phyloP scores from a whole-genome alignment of 148 eudicot genomes.

The Spergularia marina region DNA sequence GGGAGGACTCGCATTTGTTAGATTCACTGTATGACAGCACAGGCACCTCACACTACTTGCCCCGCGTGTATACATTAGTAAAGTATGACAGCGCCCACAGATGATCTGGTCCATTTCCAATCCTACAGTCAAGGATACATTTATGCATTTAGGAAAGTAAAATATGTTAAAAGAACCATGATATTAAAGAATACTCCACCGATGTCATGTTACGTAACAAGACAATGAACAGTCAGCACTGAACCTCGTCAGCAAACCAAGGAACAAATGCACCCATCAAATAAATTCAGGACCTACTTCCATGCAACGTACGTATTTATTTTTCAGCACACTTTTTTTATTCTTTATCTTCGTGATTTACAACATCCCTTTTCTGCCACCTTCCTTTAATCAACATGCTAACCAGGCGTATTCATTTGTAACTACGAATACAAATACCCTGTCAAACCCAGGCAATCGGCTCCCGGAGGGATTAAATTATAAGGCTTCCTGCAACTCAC shows the following conservation, averaged over 20 bases:
- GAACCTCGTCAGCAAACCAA: neutral
- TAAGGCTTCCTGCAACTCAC: too few relatives aligned
- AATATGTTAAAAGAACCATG: neutral
- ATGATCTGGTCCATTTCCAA: slow-evolving; percentile 64
- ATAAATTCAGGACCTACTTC: neutral
- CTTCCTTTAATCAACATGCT: too few relatives aligned
- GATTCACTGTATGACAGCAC: slow-evolving; percentile 71
- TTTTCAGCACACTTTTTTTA: too few relatives aligned
- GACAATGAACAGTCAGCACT: neutral
- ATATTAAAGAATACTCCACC: neutral
- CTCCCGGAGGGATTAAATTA: too few relatives aligned
- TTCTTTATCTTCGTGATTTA: too few relatives aligned
- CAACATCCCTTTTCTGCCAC: too few relatives aligned
- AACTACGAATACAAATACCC: too few relatives aligned
- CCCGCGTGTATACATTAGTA: slow-evolving; percentile 72
- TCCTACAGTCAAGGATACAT: slow-evolving; percentile 32
- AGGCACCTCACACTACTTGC: slow-evolving; percentile 82
- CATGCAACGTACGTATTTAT: too few relatives aligned
- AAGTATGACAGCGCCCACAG: slow-evolving; percentile 73
- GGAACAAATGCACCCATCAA: neutral
- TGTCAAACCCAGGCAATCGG: too few relatives aligned
- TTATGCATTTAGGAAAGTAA: neutral
- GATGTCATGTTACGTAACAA: slow-evolving; percentile 3
- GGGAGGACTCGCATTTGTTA: slow-evolving; percentile 28
- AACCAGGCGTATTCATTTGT: too few relatives aligned